phyloP scores from a whole-genome alignment of 116 monocot genomes.

The Iris pallida region DNA sequence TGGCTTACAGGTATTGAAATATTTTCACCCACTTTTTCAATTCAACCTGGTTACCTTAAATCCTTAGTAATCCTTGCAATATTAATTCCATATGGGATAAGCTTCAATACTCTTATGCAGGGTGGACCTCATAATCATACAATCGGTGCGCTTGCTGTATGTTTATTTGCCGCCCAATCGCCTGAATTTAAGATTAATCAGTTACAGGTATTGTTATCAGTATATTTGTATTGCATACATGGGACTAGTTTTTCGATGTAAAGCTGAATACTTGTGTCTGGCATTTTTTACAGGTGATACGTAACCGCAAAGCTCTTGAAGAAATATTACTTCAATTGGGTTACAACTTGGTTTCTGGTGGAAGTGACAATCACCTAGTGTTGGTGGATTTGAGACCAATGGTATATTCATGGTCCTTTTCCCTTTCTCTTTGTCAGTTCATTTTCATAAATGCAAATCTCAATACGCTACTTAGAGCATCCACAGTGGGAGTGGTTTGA shows the following conservation, averaged over 20 bases:
- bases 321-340: slow-evolving; percentile 23
- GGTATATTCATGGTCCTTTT: slow-evolving; percentile 6
- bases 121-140: slow-evolving; percentile 64
- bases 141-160: slow-evolving; percentile 49
- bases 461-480: too few species aligned
- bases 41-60: too few species aligned
- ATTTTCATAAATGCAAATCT: neutral
- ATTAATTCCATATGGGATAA: too few species aligned
- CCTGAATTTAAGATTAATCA: slow-evolving; percentile 51
- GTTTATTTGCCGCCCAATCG: slow-evolving; percentile 40
- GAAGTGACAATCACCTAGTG: slow-evolving; percentile 53
- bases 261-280: neutral
- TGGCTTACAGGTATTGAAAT: slow-evolving; percentile 26
- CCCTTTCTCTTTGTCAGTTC: neutral
- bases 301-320: slow-evolving; percentile 45
- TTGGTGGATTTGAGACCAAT: slow-evolving; percentile 45
- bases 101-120: slow-evolving; percentile 17
- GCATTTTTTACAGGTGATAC: slow-evolving; percentile 30
- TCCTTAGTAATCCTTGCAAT: too few species aligned
- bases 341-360: slow-evolving; percentile 50
- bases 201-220: slow-evolving; percentile 14
- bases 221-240: neutral
- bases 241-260: neutral
- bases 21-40: neutral
- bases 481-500: too few species aligned